Percentiles rank a stretch among this genome's conserved stretches.
Evolutionary conservation across 208 protist species (phyloP).

Genomic region (Crithidia bombi): DNA sequence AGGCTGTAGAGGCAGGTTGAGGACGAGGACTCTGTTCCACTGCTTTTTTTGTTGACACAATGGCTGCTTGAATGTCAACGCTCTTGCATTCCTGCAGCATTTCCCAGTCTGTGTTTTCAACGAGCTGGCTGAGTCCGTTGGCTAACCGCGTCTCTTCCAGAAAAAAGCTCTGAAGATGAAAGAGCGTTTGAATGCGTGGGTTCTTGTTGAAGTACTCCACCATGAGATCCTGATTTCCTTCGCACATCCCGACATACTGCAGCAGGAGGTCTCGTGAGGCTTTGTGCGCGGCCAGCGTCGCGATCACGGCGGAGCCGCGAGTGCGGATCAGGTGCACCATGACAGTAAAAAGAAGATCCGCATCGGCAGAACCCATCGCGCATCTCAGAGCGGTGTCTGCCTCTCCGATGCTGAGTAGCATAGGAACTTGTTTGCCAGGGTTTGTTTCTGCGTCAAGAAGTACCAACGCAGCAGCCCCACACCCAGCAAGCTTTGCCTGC

Average conservation of each 20-base stretch:
- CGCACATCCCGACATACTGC: conserved; percentile 50
- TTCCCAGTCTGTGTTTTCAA: conserved; percentile 52
- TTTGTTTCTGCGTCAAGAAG: conserved; percentile 63
- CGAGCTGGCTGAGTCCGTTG: conserved; percentile 29
- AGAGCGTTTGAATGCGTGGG: conserved; percentile 42
- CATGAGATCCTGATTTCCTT: conserved; percentile 42
- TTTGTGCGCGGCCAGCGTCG: conserved; percentile 35
- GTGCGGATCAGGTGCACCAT: conserved; percentile 64
- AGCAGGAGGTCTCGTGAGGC: conserved; percentile 49
- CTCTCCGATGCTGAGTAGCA: conserved; percentile 76
- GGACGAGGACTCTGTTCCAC: conserved; percentile 28
- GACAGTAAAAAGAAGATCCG: conserved; percentile 74
- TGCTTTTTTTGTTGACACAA: conserved; percentile 34
- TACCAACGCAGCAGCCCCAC: conserved; percentile 51
- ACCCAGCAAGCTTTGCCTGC: conserved; percentile 53
- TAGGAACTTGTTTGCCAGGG: conserved; percentile 53
- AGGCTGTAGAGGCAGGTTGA: conserved; percentile 15
- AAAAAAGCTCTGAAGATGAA: conserved; percentile 59
- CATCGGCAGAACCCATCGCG: conserved; percentile 46
- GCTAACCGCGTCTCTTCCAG: conserved; percentile 44
- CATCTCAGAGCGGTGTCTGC: conserved; percentile 59
- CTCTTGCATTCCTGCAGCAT: conserved; percentile 64
- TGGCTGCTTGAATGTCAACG: conserved; percentile 46
- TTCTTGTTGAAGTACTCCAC: conserved; percentile 49
- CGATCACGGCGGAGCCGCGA: conserved; percentile 39